These are phyloP conservation scores for Cerrena zonata DNA, from an alignment of 1,284 basidiomycete species.

Conservation along the genomic window DNA sequence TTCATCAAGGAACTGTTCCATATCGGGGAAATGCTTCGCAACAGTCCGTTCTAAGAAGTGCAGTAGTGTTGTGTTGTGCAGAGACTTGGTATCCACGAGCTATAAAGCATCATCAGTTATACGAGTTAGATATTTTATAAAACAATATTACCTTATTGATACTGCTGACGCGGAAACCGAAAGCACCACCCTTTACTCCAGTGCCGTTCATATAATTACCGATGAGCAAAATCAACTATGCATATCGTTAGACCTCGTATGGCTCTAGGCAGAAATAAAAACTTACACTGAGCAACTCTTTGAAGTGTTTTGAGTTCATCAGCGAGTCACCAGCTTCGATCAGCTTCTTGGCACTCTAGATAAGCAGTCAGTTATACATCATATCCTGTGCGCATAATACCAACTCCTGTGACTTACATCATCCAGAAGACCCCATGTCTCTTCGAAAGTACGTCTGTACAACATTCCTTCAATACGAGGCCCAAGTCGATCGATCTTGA, in stretches of 20 bases:
- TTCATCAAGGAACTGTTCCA: conserved; percentile 87
- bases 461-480: conserved; percentile 93
- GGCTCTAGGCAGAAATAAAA: conserved; percentile 12
- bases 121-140: neutral
- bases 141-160: conserved; percentile 77
- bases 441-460: conserved; percentile 82
- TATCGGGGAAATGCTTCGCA: conserved; percentile 80
- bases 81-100: conserved; percentile 96
- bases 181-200: conserved; percentile 93
- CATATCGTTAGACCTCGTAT: neutral
- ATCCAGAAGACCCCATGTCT: conserved; percentile 69
- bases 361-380: neutral
- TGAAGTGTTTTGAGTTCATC: conserved; percentile 76
- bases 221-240: conserved; percentile 83
- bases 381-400: no score
- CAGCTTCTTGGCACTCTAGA: conserved; percentile 72
- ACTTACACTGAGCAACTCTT: conserved; percentile 76
- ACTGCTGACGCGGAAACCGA: conserved; percentile 94
- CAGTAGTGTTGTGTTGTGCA: conserved; percentile 86
- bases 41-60: conserved; percentile 94
- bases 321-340: conserved; percentile 75
- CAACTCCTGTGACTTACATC: conserved; percentile 38
- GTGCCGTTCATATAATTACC: conserved; percentile 99
- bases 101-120: conserved; percentile 26
- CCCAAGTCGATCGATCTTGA: conserved; percentile 89